A percentile compares a stretch with the other conserved stretches of the same genome.
These are phyloP conservation scores for Mallotus nudiflorus DNA, from an alignment of 345 rosid species.

Conservation along the genomic window DNA sequence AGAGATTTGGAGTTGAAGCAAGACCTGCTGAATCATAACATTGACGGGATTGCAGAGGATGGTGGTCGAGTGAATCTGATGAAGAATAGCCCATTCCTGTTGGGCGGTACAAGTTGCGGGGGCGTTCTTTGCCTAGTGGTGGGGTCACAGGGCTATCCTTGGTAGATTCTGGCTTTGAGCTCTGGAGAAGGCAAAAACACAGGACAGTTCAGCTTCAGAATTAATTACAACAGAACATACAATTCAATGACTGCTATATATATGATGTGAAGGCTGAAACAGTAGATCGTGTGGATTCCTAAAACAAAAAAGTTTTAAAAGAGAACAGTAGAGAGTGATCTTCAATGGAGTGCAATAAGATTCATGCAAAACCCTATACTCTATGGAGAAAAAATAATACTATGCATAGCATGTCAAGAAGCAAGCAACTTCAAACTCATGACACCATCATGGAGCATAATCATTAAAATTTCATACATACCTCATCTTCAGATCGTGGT, in stretches of 20 bases:
- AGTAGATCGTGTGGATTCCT: not conserved
- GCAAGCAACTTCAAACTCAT: not conserved
- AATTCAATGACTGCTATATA: slow-evolving; percentile 4
- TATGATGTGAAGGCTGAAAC: not conserved
- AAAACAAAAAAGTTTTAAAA: not conserved
- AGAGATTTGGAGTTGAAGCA: slow-evolving; percentile 68
- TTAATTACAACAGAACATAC: slow-evolving; percentile 1
- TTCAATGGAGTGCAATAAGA: not conserved
- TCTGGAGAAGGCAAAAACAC: slow-evolving; percentile 35
- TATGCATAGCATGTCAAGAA: not conserved
- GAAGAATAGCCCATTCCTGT: slow-evolving; percentile 56
- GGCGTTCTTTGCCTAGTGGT: slow-evolving; percentile 66
- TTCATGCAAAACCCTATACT: too few relatives aligned
- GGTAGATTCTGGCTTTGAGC: slow-evolving; percentile 52
- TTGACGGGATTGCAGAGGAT: slow-evolving; percentile 44
- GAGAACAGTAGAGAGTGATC: not conserved
- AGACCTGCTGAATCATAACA: slow-evolving; percentile 51
- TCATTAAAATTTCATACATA: slow-evolving; percentile 20
- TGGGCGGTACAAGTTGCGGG: slow-evolving; percentile 43
- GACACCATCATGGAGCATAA: not conserved
- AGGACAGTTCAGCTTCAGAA: not conserved
- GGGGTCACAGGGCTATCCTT: slow-evolving; percentile 79
- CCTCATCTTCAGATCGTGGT: slow-evolving; percentile 78
- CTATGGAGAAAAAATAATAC: not conserved
- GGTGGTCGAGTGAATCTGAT: slow-evolving; percentile 65